Evolutionary conservation across 2,329 filamentous ascomycete genomes (phyloP).

Genomic region (Incumbomyces delicatus): DNA sequence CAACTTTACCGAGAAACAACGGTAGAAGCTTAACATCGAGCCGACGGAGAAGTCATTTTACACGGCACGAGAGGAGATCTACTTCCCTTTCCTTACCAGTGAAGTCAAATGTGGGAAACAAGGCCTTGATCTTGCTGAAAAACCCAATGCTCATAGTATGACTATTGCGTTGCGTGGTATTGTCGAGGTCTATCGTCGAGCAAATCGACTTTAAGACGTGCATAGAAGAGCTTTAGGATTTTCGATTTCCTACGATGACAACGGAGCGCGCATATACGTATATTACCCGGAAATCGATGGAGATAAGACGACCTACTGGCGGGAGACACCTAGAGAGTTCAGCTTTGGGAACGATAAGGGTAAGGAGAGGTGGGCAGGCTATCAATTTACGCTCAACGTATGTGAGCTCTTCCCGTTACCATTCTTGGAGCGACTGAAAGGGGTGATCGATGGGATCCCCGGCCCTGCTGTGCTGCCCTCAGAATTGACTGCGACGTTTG

Average conservation of each 20-base stretch:
- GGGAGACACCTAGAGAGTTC: constrained; percentile 27
- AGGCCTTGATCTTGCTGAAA: constrained; percentile 24
- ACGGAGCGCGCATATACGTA: constrained; percentile 7
- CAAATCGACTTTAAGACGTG: constrained; percentile 2
- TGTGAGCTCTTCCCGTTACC: constrained; percentile 23
- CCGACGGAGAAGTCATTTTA: constrained; percentile 7
- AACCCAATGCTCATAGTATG: constrained; percentile 23
- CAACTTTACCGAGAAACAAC: constrained; percentile 3
- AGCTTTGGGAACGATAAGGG: constrained; percentile 23
- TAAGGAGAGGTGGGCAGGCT: constrained; percentile 28
- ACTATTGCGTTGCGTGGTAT: constrained; percentile 28
- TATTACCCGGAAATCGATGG: constrained; percentile 11
- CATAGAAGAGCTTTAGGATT: constrained; percentile 9
- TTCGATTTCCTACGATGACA: constrained; percentile 1
- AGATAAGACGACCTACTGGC: constrained; percentile 6
- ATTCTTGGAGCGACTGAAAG: constrained; percentile 7
- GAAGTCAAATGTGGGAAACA: constrained; percentile 38
- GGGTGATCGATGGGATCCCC: constrained; percentile 7
- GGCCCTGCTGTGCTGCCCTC: constrained; percentile 4
- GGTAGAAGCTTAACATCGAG: constrained; percentile 2
- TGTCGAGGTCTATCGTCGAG: constrained; percentile 26
- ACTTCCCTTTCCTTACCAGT: constrained; percentile 42
- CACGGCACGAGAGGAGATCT: constrained; percentile 26
- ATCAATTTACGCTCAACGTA: constrained; percentile 29
- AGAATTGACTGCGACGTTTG: constrained; percentile 5